Evolutionary conservation across 2,329 filamentous ascomycete species (phyloP), one percentile per base, ranked within the genome.

Genomic region (Metarhizium album): DNA sequence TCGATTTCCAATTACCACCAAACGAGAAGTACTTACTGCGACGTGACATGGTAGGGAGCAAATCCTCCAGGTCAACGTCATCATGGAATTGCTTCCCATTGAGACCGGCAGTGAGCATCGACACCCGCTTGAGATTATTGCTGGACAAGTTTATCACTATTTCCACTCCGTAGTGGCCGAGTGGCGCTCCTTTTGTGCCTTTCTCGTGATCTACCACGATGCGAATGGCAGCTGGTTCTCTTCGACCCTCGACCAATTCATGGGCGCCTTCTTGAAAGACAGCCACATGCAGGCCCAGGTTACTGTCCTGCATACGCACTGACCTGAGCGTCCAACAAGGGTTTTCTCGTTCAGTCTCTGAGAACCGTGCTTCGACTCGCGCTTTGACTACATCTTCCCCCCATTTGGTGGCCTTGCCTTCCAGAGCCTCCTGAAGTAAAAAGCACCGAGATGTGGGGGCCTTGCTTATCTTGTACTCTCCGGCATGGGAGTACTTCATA

Each of bases 361-460:
- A 72, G 60, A 94, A 95, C 11, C 90, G 80, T 5, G 83, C 86
- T 67, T 96, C 91, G 14, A 96, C 82, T 56, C 84, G 82, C 8
- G 90, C 90, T 68, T 91, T 94, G 46, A 83, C 81, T 13, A 96
- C 75, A 56, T 97, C 93, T 67, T 97, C 91, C 27, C 82, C 82
- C 67, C 88, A 83, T 54, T 84, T 87, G 18, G 75, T 72, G 1
- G 86, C 87, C 64, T 84, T 90, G 24, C 83, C 83, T 62, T 95
- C 87, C 59, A 91, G 91, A 7, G 78, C 70, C 48, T 88, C 87
- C 47, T 84, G 79, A 1, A 95, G 75, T 40, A 85, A 67, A 61
- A 95, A 86, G 54, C 82, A 85, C 29, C 84, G 76, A 11, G 83
- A 74, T 2, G 83, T 82, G 22, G 76, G 70, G 14, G 72, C 70